These are phyloP conservation scores for Penicillium odoratum DNA, from an alignment of 495 filamentous ascomycete species.

Conservation along the genomic window DNA sequence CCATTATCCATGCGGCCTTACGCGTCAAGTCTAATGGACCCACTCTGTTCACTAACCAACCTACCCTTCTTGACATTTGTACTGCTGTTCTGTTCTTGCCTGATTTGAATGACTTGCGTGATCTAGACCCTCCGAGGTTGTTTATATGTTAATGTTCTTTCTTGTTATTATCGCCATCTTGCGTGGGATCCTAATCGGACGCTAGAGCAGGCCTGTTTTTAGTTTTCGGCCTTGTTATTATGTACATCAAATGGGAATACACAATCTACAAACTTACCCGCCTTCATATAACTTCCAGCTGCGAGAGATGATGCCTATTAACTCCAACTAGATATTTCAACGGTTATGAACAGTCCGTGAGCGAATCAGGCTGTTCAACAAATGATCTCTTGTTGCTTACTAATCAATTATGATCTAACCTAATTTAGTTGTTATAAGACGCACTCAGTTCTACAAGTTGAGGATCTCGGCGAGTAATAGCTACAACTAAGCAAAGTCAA, in stretches of 20 bases:
- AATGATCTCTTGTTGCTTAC: no score
- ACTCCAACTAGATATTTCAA: no score
- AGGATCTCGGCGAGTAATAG: background rate
- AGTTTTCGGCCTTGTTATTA: background rate
- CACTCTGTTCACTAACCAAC: background rate
- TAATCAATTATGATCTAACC: no score
- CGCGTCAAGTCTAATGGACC: background rate
- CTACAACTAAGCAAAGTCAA: background rate
- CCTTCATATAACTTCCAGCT: no score
- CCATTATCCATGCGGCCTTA: background rate
- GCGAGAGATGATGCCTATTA: no score
- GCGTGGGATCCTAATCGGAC: background rate
- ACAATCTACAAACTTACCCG: no score
- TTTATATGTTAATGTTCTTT: background rate
- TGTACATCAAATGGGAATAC: conserved; percentile 2
- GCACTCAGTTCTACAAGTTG: no score
- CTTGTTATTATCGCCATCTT: background rate
- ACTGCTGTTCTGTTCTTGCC: background rate
- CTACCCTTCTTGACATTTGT: background rate
- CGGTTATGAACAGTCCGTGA: no score
- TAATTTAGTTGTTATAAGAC: no score
- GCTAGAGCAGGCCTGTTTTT: background rate
- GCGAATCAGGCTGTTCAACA: no score
- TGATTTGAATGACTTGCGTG: background rate
- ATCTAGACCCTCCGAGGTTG: background rate